Evolutionary conservation across 2,329 filamentous ascomycete species (phyloP).

Genomic region (Cercospora janseana): DNA sequence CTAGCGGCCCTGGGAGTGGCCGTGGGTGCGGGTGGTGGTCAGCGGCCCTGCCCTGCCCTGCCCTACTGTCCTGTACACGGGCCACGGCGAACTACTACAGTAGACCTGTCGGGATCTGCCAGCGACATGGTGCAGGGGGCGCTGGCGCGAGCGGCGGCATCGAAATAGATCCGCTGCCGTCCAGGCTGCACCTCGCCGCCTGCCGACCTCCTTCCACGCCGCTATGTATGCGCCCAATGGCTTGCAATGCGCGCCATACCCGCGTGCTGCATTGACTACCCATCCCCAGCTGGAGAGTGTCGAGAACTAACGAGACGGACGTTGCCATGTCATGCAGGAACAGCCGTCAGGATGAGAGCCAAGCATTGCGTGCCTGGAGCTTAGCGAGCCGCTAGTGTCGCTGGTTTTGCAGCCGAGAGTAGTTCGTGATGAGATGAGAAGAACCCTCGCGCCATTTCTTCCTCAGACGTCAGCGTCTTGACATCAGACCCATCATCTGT

Average conservation of each 20-base stretch:
- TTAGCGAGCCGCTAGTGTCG: conserved; percentile 1
- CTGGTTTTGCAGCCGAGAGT: background rate
- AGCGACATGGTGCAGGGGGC: too few species aligned
- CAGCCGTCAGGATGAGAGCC: background rate
- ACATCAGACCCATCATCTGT: background rate
- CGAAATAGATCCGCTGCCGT: conserved; percentile 1
- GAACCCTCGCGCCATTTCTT: background rate
- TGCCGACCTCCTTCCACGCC: background rate
- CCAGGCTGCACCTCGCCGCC: background rate
- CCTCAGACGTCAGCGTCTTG: background rate
- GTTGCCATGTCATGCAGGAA: conserved; percentile 6
- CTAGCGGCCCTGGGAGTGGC: too few species aligned
- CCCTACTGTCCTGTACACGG: too few species aligned
- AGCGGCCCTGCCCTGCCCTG: too few species aligned
- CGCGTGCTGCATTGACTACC: too few species aligned
- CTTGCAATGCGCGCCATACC: too few species aligned
- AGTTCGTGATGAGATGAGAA: background rate
- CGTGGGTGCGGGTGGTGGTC: too few species aligned
- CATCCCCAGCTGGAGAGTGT: too few species aligned
- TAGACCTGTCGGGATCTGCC: too few species aligned
- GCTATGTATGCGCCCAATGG: too few species aligned
- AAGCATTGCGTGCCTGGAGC: conserved; percentile 6
- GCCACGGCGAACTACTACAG: too few species aligned
- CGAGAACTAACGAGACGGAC: too few species aligned
- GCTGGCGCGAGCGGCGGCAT: background rate